These are phyloP conservation scores for Pestalotiopsis sp. DNA, from an alignment of 2,329 filamentous ascomycete species.

Conservation along the genomic window DNA sequence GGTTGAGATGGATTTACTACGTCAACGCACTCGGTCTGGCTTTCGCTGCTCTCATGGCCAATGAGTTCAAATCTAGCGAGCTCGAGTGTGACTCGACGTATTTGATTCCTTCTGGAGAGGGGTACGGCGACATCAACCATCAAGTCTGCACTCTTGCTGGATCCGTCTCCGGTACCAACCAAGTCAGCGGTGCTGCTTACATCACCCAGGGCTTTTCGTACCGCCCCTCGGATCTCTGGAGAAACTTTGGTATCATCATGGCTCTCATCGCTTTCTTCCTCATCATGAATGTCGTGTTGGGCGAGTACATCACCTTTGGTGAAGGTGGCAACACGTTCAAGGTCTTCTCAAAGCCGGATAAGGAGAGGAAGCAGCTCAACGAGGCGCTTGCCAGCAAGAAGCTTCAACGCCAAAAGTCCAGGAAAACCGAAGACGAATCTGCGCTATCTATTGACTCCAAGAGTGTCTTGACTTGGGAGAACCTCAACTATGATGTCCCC, in stretches of 20 bases:
- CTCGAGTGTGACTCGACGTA: conserved; percentile 70
- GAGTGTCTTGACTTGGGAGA: conserved; percentile 82
- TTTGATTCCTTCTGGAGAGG: conserved; percentile 71
- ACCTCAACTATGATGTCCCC: conserved; percentile 77
- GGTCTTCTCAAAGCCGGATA: conserved; percentile 72
- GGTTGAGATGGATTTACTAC: conserved; percentile 81
- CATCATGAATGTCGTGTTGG: conserved; percentile 73
- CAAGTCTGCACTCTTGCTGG: conserved; percentile 84
- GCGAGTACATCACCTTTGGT: conserved; percentile 77
- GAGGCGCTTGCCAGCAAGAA: conserved; percentile 62
- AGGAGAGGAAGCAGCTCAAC: conserved; percentile 69
- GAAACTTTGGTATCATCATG: conserved; percentile 81
- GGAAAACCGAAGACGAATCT: conserved; percentile 44
- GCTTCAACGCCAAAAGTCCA: conserved; percentile 53
- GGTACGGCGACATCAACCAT: conserved; percentile 70
- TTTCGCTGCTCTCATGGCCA: conserved; percentile 81
- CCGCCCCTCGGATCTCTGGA: conserved; percentile 69
- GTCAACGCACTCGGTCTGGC: conserved; percentile 74
- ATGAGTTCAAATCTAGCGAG: conserved; percentile 74
- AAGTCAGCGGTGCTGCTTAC: conserved; percentile 70
- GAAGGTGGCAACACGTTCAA: conserved; percentile 81
- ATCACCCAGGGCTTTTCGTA: conserved; percentile 72
- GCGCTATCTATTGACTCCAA: conserved; percentile 62
- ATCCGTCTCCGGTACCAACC: conserved; percentile 63
- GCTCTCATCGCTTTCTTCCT: conserved; percentile 78